Evolutionary conservation across 139 green algal genomes (phyloP).

Genomic region (Pleodorina starrii): DNA sequence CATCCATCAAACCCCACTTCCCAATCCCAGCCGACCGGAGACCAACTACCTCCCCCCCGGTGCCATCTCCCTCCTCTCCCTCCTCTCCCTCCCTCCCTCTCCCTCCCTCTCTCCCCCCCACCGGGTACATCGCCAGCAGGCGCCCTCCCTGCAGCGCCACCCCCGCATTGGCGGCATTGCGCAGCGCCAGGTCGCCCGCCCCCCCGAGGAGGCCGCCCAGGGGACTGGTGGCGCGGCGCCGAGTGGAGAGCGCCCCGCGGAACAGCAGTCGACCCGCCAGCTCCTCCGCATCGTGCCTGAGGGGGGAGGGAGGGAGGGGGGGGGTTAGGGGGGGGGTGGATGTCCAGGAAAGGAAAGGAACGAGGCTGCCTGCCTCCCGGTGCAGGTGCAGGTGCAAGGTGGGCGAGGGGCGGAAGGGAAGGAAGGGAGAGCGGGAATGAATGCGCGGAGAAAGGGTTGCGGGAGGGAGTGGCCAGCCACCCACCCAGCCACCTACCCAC

Average conservation of each 20-base stretch:
- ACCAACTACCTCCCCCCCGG: too few relatives aligned
- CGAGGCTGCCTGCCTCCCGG: too few relatives aligned
- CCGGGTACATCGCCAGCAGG: constrained; percentile 67
- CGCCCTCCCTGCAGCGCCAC: constrained; percentile 57
- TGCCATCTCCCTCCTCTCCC: too few relatives aligned
- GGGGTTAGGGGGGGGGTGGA: background rate
- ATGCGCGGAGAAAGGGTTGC: too few relatives aligned
- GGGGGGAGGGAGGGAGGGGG: background rate
- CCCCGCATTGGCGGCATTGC: constrained; percentile 67
- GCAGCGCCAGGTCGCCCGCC: constrained; percentile 57
- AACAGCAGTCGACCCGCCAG: constrained; percentile 57
- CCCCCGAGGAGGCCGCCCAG: constrained; percentile 52
- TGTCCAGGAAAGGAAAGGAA: too few relatives aligned
- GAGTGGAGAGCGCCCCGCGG: constrained; percentile 68
- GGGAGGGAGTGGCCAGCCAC: background rate
- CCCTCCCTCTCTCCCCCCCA: background rate
- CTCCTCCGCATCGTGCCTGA: constrained; percentile 55
- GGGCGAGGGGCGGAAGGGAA: background rate
- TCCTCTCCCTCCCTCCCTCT: too few relatives aligned
- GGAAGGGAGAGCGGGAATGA: background rate
- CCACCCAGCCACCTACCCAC: too few relatives aligned
- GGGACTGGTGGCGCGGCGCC: too few relatives aligned
- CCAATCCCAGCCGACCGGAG: too few relatives aligned
- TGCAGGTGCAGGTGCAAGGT: too few relatives aligned
- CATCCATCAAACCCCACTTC: too few relatives aligned